Base-by-base conservation (phyloP, 2,329 filamentous ascomycete genomes). In the Alternaria ventricosa region DNA sequence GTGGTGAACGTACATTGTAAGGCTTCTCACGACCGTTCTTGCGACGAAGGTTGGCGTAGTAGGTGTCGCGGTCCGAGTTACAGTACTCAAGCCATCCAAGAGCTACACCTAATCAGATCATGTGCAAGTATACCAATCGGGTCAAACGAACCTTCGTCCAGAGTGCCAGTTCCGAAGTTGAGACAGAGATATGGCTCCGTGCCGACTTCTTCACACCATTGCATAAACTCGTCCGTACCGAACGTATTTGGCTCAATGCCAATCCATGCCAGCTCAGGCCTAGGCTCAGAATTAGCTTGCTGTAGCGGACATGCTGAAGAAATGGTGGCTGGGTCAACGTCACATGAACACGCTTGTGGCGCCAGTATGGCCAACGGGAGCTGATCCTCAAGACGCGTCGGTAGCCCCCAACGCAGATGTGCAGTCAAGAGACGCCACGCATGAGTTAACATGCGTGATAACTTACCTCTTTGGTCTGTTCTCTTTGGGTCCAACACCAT, bases 21-120 rank as follows among this genome's bases (percentile, higher is more conserved):
- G 92, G 93, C 80, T 93, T 87, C 60, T 90, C 85, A 30, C 87
- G 89, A 11, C 92, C 92, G 79, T 96, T 90, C 71, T 90, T 85
- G 12, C 92, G 87, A 30, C 93, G 88, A 54, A 94, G 84, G 75
- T 95, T 94, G 66, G 92, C 92, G 77, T 93, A 96, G 83, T 95
- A 87, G 10, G 91, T 94, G 79, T 94, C 87, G 59, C 86, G 84
- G n/a, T 86, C 87, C 3, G 89, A 89, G 81, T 96, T 96, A 84
- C 93, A 96, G 83, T 96, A 96, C 76, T 96, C 92, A 20, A 96
- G 84, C 92, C 92, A 96, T 11, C 86, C 91, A 30, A 95, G 84
- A 36, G 87, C 87, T 87, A 68, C 53, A 51, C 36, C 41, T 61
- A 2, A 84, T 60, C 13, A 56, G 55, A 11, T 13, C 11, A 5